Evolutionary conservation across 345 rosid genomes (phyloP), one percentile per base, ranked within the genome.

Genomic region (Euphorbia tirucalli): DNA sequence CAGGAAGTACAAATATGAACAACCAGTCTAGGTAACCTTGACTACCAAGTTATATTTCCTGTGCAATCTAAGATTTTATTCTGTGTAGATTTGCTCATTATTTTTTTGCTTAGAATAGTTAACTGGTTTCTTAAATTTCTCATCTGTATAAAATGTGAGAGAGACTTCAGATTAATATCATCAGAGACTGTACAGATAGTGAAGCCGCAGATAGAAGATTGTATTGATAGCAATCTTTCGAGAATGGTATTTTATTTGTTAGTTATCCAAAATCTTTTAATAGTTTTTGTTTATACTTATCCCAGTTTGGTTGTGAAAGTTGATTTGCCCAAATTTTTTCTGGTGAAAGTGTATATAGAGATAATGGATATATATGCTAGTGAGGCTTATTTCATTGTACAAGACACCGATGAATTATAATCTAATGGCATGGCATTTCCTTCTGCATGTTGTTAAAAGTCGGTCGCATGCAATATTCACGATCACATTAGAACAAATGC

Each of bases 381-480:
- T 68, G 44, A 41, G 59, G 65, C 19, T 66, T 71, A 65, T 60
- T 50, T 74, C 50, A 18, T 68, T 54, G 31, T 73, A 46, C 64
- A 60, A 19, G 46, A 55, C 65, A 22, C 35, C 46, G 19, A 7
- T 52, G 18, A 74, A 70, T 66, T 66, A 65, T 77, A 48, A 77
- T 69, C 72, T 80, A 79, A 64, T 72, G 68, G 69, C 58, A 25
- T 24, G 58, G 61, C 77, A 25, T 71, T 81, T 61, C 50, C 44
- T 68, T 79, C 22, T 83, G 75, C 77, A 79, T 86, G 83, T 68
- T 70, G 69, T 65, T 66, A 69, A 85, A 59, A 94, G 99, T 83
- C 99, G 99, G 66, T 95, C 99, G 64, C 99, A 95, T 88, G 99
- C 99, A 41, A 95, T 95, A 78, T 92, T 95, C 83, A 95, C 97